Percentiles rank a stretch among this genome's conserved stretches.
phyloP scores from a whole-genome alignment of 1,284 basidiomycete genomes.

The Marasmius oreades region DNA sequence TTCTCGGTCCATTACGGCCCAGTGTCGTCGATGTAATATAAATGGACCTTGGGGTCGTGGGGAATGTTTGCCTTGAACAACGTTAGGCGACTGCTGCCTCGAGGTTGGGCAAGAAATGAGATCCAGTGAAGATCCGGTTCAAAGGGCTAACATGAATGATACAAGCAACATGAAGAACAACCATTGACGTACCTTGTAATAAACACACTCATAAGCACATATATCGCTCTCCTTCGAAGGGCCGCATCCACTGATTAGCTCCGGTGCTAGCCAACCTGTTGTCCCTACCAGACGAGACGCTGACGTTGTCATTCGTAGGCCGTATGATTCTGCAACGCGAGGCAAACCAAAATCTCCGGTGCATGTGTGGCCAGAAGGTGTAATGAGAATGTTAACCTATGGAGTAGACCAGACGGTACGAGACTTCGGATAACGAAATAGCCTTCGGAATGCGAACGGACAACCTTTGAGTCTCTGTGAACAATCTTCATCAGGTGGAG shows the following conservation, averaged over 20 bases:
- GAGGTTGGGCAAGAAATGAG: not conserved
- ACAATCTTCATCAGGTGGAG: not conserved
- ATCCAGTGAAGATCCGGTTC: not conserved
- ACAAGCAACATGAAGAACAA: not conserved
- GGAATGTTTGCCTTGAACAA: not conserved
- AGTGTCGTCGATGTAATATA: conserved; percentile 36
- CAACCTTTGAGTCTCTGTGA: not conserved
- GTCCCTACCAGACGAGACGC: not conserved
- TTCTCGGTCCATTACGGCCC: conserved; percentile 75
- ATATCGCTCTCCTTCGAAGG: not conserved
- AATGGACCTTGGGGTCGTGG: not conserved
- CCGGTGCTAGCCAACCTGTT: not conserved
- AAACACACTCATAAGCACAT: not conserved
- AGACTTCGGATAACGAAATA: not conserved
- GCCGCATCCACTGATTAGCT: not conserved
- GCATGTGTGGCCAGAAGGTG: not conserved
- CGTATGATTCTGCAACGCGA: not conserved
- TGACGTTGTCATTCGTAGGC: not conserved
- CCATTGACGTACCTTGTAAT: not conserved
- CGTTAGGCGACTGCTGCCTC: not conserved
- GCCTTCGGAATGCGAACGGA: not conserved
- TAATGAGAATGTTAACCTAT: not conserved
- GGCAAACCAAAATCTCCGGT: not conserved
- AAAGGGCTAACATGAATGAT: not conserved
- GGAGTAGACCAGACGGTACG: not conserved